Evolutionary conservation across 2,329 filamentous ascomycete genomes (phyloP), one percentile per base, ranked within the genome.

Genomic region (Lachnellula arida): DNA sequence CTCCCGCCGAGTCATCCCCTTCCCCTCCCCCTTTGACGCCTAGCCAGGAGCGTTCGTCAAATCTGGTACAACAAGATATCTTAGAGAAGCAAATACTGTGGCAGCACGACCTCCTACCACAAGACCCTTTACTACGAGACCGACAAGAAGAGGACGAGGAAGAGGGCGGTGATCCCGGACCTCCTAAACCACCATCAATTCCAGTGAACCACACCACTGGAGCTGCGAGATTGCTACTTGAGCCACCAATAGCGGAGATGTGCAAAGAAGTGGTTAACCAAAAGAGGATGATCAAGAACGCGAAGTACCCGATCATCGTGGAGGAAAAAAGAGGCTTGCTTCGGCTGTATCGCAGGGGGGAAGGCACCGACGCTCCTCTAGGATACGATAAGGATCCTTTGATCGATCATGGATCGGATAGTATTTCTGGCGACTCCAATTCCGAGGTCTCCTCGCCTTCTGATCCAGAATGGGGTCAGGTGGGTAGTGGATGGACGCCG

Each of bases 161-260:
- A 49, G 79, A 81, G 42, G 61, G 51, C 49, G 61, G 63, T 54
- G 61, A 67, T 7, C 73, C 77, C 12, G 78, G 81, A 6, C 74
- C 73, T 12, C 79, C 80, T 1, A 84, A 83, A 46, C 80, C 85
- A 61, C 81, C 88, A 14, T 82, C 87, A 1, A 89, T 96, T 54
- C 89, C 91, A 0, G 82, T 86, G 28, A 89, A 96, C 63, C 93
- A 97, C 67, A 95, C 90, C 0, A 97, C 92, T 0, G 84, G 91
- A n/a, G 91, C 91, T 1, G 89, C 94, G 50, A 82, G 91, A 60
- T 76, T 97, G 17, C 75, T 97, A 28, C 78, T 81, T 47, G 91
- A 88, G 85, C 81, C 80, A 0, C 80, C 85, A 0, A 90, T 94
- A 53, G 73, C 78, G 68, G 74, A 79, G 59, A 68, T 97, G 67